Percentiles rank a stretch among this genome's conserved stretches.
Conservation (phyloP, 2,329 filamentous ascomycete species). For the Aspergillus pseudoterreus region DNA sequence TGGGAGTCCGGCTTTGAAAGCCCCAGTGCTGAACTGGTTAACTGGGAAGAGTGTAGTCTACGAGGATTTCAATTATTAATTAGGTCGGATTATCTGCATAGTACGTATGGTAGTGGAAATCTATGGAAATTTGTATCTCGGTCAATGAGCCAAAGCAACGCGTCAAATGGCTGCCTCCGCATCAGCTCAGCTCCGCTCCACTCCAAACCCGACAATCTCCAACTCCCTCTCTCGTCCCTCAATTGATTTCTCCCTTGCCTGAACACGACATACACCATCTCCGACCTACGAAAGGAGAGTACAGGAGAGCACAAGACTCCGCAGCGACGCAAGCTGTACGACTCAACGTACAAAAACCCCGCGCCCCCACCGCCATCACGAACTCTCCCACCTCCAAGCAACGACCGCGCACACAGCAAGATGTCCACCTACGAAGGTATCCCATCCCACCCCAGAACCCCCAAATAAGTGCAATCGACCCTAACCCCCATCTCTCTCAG, state of each 20-base stretch:
- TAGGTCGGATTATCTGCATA: neutral
- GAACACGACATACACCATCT: no score
- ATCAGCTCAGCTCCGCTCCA: no score
- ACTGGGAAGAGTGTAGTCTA: slow-evolving; percentile 52
- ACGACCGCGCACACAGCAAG: slow-evolving; percentile 12
- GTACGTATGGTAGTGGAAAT: neutral
- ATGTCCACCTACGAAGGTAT: slow-evolving; percentile 45
- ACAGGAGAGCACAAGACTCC: no score
- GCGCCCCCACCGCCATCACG: neutral
- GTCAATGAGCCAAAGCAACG: no score
- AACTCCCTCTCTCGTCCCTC: no score
- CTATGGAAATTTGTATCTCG: no score
- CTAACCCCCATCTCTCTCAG: slow-evolving; percentile 20
- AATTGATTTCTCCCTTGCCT: no score
- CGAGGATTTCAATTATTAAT: slow-evolving; percentile 58
- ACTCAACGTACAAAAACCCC: neutral
- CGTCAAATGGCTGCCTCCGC: no score
- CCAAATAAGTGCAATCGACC: neutral
- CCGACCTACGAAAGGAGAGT: no score
- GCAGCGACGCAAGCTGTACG: no score
- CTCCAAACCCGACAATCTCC: no score
- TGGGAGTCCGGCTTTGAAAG: slow-evolving; percentile 50
- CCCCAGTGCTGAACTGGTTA: slow-evolving; percentile 52
- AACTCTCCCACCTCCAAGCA: slow-evolving; percentile 5
- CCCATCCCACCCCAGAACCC: neutral